A percentile compares a stretch with the other conserved stretches of the same genome.
Conservation (phyloP, 2,329 filamentous ascomycete species). For the Plenodomus biglobosus region DNA sequence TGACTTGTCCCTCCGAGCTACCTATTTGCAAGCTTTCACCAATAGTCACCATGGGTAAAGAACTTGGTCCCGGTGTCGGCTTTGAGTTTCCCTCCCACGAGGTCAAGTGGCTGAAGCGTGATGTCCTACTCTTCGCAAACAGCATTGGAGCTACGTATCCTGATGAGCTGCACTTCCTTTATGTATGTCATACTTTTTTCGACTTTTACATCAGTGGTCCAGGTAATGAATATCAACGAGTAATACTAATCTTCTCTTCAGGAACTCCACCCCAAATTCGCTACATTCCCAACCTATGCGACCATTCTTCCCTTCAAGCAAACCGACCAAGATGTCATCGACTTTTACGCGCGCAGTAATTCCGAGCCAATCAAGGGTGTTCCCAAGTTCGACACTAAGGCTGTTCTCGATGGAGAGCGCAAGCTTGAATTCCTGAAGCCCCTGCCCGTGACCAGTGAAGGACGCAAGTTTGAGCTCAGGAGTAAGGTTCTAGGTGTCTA, state of each 20-base stretch:
- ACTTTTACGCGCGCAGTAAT: constrained; percentile 76
- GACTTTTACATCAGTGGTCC: too few species aligned
- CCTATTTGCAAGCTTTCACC: neutral
- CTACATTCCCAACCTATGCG: constrained; percentile 86
- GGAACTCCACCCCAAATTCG: constrained; percentile 86
- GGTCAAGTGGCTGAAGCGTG: constrained; percentile 84
- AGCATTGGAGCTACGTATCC: constrained; percentile 76
- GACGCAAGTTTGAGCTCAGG: constrained; percentile 73
- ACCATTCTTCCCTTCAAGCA: constrained; percentile 83
- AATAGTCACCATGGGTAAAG: constrained; percentile 34
- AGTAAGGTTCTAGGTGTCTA: constrained; percentile 82
- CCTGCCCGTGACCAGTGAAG: constrained; percentile 70
- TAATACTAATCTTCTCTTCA: constrained; percentile 40
- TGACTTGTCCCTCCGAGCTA: neutral
- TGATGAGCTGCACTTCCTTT: constrained; percentile 93
- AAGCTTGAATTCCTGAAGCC: constrained; percentile 75
- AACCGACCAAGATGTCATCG: constrained; percentile 72
- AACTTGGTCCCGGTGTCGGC: constrained; percentile 59
- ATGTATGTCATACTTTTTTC: constrained; percentile 57
- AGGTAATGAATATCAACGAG: neutral
- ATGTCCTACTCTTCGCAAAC: constrained; percentile 85
- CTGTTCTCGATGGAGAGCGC: constrained; percentile 82
- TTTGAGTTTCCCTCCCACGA: constrained; percentile 76
- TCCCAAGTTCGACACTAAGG: constrained; percentile 72
- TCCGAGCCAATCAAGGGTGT: constrained; percentile 70